Evolutionary conservation across 345 rosid species (phyloP), one percentile per base, ranked within the genome.

Genomic region (Sisymbrium irio): DNA sequence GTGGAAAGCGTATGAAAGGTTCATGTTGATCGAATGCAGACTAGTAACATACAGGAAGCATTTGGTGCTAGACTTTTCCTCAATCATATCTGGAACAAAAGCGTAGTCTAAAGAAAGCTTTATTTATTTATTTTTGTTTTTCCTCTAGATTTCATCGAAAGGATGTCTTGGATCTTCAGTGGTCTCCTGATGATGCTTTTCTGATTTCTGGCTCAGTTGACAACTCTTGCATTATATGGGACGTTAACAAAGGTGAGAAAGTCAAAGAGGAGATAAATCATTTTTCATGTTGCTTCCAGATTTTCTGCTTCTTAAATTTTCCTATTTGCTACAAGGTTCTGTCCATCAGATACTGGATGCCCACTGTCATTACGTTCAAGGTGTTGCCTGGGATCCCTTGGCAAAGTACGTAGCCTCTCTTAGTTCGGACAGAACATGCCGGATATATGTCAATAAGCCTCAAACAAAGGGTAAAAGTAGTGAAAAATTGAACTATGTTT

Each of bases 301-400:
- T 30, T 47, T 62, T 30, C 30, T 61, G 66, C 18, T 44, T 42
- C 53, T 80, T 41, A 47, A 0, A 4, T 20, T 65, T 63, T 0
- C 1, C 11, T 72, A 50, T 62, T 54, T 37, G 15, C 77, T 62
- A 73, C 82, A 80, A 95, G 99, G 97, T 77, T 88, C 89, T 42
- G 97, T 88, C 17, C 85, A 84, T 81, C 99, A 95, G 87, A 81
- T 95, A 73, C 69, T 95, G 81, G 96, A 95, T 76, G 85, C 84
- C 6, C 99, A 95, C 79, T 82, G 77, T 74, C 99, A 95, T 83
- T 95, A 95, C 82, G 99, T 95, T 74, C 99, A 95, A 79, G 99
- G 99, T 60, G 99, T 95, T 67, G 89, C 97, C 6, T 95, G 97
- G 99, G 98, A 95, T 79, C 99, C 99, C 54, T 78, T 90, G 72